Percentiles rank a stretch among this genome's conserved stretches.
These are phyloP conservation scores for Colletotrichum siamense DNA, from an alignment of 2,329 filamentous ascomycete genomes.

Conservation along the genomic window DNA sequence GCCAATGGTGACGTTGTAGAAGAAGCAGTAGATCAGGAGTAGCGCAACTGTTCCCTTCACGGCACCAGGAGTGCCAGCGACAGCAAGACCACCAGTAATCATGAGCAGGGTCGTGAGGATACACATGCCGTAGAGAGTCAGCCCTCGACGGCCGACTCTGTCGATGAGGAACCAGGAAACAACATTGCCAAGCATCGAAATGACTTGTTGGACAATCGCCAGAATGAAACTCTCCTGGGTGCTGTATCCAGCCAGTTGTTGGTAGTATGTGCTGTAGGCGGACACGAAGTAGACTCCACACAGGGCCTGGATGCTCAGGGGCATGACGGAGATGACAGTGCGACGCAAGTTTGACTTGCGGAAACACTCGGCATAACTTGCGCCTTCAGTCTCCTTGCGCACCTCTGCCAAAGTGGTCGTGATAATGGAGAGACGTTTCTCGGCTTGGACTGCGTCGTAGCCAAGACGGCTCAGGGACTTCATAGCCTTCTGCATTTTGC, in stretches of 20 bases:
- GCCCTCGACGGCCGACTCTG: conserved; percentile 31
- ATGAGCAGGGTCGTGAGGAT: conserved; percentile 31
- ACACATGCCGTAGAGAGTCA: conserved; percentile 37
- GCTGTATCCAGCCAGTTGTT: conserved; percentile 44
- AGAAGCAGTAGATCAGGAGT: conserved; percentile 41
- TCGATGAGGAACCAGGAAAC: conserved; percentile 37
- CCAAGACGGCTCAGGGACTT: conserved; percentile 35
- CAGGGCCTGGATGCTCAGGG: conserved; percentile 38
- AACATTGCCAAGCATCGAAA: conserved; percentile 34
- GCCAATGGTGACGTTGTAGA: conserved; percentile 45
- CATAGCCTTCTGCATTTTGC: conserved; percentile 19
- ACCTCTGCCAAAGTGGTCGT: conserved; percentile 37
- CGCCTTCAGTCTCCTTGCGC: conserved; percentile 38
- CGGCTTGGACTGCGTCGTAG: conserved; percentile 28
- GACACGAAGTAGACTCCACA: conserved; percentile 40
- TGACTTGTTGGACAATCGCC: conserved; percentile 33
- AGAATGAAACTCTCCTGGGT: conserved; percentile 38
- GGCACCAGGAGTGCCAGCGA: conserved; percentile 1
- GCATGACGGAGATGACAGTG: conserved; percentile 43
- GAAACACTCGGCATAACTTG: conserved; percentile 45
- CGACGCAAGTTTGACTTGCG: conserved; percentile 41
- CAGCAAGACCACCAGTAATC: conserved; percentile 34
- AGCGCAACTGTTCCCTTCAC: conserved; percentile 35
- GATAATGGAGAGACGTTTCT: conserved; percentile 33
- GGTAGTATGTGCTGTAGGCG: conserved; percentile 45